Percentiles rank a stretch among this genome's conserved stretches.
Evolutionary conservation across 1,139 yeast genomes (phyloP).

Genomic region (Debaryomyces coudertii): DNA sequence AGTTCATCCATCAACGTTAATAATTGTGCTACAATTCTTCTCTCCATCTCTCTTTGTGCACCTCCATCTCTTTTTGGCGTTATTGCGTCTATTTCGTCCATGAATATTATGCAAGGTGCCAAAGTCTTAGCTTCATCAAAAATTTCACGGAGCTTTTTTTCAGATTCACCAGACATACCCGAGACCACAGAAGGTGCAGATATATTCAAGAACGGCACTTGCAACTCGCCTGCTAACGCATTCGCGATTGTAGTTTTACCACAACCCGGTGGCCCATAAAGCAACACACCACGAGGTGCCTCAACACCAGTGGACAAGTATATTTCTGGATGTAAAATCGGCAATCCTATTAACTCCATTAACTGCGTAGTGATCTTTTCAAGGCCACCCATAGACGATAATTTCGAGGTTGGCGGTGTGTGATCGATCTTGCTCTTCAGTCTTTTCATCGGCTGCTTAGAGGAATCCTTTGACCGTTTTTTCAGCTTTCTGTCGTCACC

Average conservation of each 20-base stretch:
- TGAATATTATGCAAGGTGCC: constrained; percentile 91
- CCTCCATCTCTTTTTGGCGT: constrained; percentile 97
- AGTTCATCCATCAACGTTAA: constrained; percentile 93
- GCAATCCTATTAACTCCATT: constrained; percentile 88
- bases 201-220: constrained; percentile 87
- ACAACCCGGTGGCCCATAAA: constrained; percentile 99
- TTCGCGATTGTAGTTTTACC: constrained; percentile 97
- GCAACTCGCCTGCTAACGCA: constrained; percentile 92
- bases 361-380: constrained; percentile 80
- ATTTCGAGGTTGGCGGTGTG: constrained; percentile 67
- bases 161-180: constrained; percentile 99
- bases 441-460: constrained; percentile 32
- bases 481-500: constrained; percentile 28
- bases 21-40: constrained; percentile 93
- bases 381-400: constrained; percentile 87
- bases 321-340: constrained; percentile 91
- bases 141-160: constrained; percentile 87
- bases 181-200: constrained; percentile 97
- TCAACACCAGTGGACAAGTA: constrained; percentile 87
- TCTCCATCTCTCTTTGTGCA: constrained; percentile 98
- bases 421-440: constrained; percentile 57
- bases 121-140: constrained; percentile 88
- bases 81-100: constrained; percentile 96
- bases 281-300: constrained; percentile 93
- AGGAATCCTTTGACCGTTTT: constrained; percentile 35